Evolutionary conservation across 805 yeast species (phyloP).

Genomic region (Diddensiella santjacobensis): DNA sequence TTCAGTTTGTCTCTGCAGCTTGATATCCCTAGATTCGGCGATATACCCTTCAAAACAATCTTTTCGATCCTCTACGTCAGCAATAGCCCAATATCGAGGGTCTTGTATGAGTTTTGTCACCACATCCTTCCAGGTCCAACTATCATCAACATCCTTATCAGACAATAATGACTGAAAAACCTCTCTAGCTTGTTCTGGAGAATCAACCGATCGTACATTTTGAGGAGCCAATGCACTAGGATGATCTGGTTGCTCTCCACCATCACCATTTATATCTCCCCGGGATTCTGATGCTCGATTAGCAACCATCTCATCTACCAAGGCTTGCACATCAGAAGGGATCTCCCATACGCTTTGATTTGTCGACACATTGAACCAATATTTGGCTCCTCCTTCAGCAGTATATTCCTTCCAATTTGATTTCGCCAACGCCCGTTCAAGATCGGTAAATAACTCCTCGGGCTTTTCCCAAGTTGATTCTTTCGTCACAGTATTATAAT

Average conservation of each 20-base stretch:
- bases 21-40: conserved; percentile 1
- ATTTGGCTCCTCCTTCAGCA: conserved; percentile 55
- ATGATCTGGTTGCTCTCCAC: neutral
- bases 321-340: conserved; percentile 40
- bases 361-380: conserved; percentile 64
- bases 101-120: conserved; percentile 55
- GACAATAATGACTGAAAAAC: conserved; percentile 52
- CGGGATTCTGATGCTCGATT: neutral
- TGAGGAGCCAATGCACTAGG: conserved; percentile 11
- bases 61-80: conserved; percentile 58
- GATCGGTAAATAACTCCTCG: conserved; percentile 39
- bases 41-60: conserved; percentile 62
- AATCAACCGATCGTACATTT: neutral
- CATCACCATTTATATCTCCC: neutral
- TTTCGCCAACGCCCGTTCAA: conserved; percentile 42
- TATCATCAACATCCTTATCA: conserved; percentile 57
- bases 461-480: conserved; percentile 85
- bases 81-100: conserved; percentile 63
- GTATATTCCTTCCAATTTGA: conserved; percentile 53
- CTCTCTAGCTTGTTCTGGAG: conserved; percentile 1
- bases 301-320: conserved; percentile 4
- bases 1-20: conserved; percentile 40
- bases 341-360: conserved; percentile 75
- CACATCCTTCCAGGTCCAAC: conserved; percentile 70
- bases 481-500: conserved; percentile 60